A percentile compares a stretch with the other conserved stretches of the same genome.
phyloP scores from a whole-genome alignment of 352 stramenopile genomes.

The Phytophthora hibernalis region DNA sequence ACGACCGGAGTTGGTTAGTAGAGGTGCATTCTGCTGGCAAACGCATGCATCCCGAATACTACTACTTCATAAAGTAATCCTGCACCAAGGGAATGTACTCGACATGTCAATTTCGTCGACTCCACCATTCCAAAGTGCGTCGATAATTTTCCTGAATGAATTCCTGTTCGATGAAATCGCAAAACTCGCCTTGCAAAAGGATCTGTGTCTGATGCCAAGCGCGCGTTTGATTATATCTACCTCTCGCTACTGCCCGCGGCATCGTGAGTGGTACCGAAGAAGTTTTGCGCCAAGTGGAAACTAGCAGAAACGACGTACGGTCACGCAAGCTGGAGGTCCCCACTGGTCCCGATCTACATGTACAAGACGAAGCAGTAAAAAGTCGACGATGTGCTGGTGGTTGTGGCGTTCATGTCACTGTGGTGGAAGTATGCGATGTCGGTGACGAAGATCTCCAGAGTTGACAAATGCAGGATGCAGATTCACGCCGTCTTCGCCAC shows the following conservation, averaged over 20 bases:
- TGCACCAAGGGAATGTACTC: constrained; percentile 5
- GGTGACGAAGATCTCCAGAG: not conserved
- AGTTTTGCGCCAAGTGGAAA: constrained; percentile 3
- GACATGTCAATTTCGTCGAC: not conserved
- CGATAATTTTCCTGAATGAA: constrained; percentile 11
- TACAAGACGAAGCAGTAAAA: not conserved
- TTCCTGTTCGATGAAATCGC: constrained; percentile 12
- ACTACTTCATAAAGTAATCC: constrained; percentile 14
- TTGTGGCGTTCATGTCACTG: not conserved
- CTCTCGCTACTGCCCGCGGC: not conserved
- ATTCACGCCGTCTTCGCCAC: too few relatives aligned
- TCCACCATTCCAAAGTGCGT: constrained; percentile 7
- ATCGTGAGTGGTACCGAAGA: not conserved
- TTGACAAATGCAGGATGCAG: not conserved
- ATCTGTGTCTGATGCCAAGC: constrained; percentile 3
- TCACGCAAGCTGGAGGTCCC: not conserved
- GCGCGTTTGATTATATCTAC: constrained; percentile 13
- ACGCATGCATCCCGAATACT: not conserved
- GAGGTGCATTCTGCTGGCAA: not conserved
- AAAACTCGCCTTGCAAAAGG: not conserved
- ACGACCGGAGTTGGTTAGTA: not conserved
- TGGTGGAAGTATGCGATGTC: not conserved
- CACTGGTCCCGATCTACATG: constrained; percentile 4
- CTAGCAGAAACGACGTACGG: not conserved
- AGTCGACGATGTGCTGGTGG: not conserved